Conservation (phyloP, 192 early-diverging fungal species). For the Gryganskiella cystojenkinii region DNA sequence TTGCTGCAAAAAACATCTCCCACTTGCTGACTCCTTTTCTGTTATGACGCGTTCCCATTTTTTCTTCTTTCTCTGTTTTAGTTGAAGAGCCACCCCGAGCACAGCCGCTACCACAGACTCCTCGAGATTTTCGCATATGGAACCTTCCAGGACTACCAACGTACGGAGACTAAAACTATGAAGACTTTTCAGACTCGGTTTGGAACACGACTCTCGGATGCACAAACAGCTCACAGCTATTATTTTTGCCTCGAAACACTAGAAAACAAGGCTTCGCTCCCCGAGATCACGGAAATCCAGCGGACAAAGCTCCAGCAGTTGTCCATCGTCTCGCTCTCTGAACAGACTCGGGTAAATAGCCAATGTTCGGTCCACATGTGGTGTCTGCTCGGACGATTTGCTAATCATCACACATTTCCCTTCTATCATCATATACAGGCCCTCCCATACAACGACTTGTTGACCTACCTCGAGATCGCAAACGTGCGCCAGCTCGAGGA, state of each 20-base stretch:
- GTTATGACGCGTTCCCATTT: background rate
- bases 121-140: constrained; percentile 87
- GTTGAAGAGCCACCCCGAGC: constrained; percentile 59
- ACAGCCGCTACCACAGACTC: constrained; percentile 61
- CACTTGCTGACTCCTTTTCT: background rate
- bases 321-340: constrained; percentile 82
- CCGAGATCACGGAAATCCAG: constrained; percentile 58
- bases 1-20: background rate
- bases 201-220: background rate
- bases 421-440: constrained; percentile 57
- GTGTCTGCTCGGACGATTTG: background rate
- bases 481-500: constrained; percentile 88
- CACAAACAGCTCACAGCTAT: background rate
- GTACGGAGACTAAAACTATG: constrained; percentile 49
- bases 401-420: background rate
- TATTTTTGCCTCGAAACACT: constrained; percentile 1
- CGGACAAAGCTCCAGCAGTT: constrained; percentile 74
- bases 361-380: background rate
- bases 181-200: background rate
- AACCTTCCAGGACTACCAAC: constrained; percentile 80
- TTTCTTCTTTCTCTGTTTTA: constrained; percentile 14
- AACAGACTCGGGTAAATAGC: constrained; percentile 61
- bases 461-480: constrained; percentile 74
- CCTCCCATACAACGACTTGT: constrained; percentile 72
- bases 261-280: constrained; percentile 62